These are phyloP conservation scores for Dionaea muscipula DNA, from an alignment of 179 eudicot species.

Conservation along the genomic window DNA sequence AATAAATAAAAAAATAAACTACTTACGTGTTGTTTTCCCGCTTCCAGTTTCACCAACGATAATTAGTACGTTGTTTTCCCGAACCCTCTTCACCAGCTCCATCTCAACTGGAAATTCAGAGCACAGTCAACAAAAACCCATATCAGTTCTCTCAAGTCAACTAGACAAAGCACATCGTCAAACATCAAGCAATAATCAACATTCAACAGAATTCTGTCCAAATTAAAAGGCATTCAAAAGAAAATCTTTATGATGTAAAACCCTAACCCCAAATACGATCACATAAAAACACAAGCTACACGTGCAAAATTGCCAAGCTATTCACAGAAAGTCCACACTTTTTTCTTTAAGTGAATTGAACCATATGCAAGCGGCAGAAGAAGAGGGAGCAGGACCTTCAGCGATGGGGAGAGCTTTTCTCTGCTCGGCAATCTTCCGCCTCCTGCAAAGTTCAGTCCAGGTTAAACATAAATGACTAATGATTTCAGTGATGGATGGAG, in stretches of 20 bases:
- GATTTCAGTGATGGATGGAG: not conserved
- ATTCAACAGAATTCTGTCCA: not conserved
- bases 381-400: constrained; percentile 29
- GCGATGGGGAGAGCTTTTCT: constrained; percentile 68
- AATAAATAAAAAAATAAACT: not conserved
- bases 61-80: constrained; percentile 45
- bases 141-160: not conserved
- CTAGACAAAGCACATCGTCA: not conserved
- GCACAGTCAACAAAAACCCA: not conserved
- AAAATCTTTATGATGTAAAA: too few relatives aligned
- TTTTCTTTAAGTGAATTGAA: too few relatives aligned
- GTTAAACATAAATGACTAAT: not conserved
- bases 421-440: constrained; percentile 45
- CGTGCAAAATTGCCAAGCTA: too few relatives aligned
- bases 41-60: constrained; percentile 99
- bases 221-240: too few relatives aligned
- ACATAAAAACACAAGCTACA: too few relatives aligned
- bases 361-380: too few relatives aligned
- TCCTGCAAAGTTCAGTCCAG: too few relatives aligned
- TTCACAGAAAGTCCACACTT: too few relatives aligned
- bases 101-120: constrained; percentile 45
- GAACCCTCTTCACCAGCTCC: constrained; percentile 58
- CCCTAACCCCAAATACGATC: too few relatives aligned
- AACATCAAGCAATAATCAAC: not conserved
- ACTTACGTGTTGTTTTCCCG: constrained; percentile 97